Evolutionary conservation across 208 protist species (phyloP).

Genomic region (Wallacemonas collosoma): DNA sequence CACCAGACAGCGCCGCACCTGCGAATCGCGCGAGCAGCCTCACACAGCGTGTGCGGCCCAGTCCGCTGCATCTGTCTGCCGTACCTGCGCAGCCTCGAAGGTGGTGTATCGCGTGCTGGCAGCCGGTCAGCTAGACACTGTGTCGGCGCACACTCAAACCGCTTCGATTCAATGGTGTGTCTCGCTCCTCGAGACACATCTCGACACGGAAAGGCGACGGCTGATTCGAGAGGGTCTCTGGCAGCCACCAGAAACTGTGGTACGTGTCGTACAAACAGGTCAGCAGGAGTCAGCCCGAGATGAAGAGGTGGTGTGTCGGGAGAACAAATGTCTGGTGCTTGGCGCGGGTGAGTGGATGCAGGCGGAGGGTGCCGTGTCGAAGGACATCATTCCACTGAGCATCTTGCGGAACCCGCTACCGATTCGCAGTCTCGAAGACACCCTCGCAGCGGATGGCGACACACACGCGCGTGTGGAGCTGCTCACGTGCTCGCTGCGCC

Average conservation of each 20-base stretch:
- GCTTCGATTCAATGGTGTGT: constrained; percentile 37
- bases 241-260: constrained; percentile 14
- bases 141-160: constrained; percentile 1
- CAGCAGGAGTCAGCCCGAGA: neutral
- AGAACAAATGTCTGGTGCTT: neutral
- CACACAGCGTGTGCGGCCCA: too few relatives aligned
- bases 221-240: constrained; percentile 25
- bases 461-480: constrained; percentile 23
- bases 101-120: neutral
- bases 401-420: neutral
- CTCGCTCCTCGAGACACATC: constrained; percentile 33
- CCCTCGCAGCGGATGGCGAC: neutral
- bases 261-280: neutral
- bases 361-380: constrained; percentile 16
- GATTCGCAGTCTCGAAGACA: neutral
- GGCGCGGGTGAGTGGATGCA: constrained; percentile 27
- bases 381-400: neutral
- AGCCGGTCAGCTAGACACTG: neutral
- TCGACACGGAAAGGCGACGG: constrained; percentile 23
- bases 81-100: neutral
- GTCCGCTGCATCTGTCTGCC: neutral
- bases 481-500: neutral
- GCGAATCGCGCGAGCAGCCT: too few relatives aligned
- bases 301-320: neutral
- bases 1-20: neutral